A percentile compares a stretch with the other conserved stretches of the same genome.
phyloP scores from a whole-genome alignment of 257 asterid species.

The Phtheirospermum japonicum region DNA sequence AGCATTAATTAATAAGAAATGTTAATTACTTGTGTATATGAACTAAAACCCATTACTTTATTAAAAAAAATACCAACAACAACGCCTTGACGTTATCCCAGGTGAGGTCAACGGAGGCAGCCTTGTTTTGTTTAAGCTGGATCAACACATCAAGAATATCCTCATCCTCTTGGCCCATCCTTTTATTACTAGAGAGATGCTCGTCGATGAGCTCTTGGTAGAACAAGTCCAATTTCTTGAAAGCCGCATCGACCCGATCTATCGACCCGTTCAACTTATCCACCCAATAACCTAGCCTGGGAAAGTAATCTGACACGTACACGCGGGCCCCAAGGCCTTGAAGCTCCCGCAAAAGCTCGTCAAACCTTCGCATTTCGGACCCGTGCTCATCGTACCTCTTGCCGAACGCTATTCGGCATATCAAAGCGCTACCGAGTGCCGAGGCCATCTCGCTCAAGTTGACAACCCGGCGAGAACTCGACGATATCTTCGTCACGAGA shows the following conservation, averaged over 20 bases:
- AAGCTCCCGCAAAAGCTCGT: constrained; percentile 22
- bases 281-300: constrained; percentile 16
- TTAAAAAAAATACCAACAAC: constrained; percentile 29
- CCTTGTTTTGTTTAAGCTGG: constrained; percentile 10
- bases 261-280: constrained; percentile 25
- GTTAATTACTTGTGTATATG: too few species aligned
- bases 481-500: neutral
- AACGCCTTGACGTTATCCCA: too few species aligned
- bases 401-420: neutral
- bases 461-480: neutral
- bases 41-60: too few species aligned
- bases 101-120: constrained; percentile 1
- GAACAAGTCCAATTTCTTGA: constrained; percentile 15
- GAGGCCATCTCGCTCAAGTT: neutral
- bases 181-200: constrained; percentile 7
- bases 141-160: constrained; percentile 29
- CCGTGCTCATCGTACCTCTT: too few species aligned
- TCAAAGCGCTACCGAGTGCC: neutral
- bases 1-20: too few species aligned
- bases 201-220: constrained; percentile 28
- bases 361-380: constrained; percentile 16
- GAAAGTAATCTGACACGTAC: constrained; percentile 29
- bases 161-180: neutral
- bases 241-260: neutral
- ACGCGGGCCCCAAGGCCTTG: neutral